phyloP scores from a whole-genome alignment of 192 early-diverging fungal species.

The Backusella luteola region DNA sequence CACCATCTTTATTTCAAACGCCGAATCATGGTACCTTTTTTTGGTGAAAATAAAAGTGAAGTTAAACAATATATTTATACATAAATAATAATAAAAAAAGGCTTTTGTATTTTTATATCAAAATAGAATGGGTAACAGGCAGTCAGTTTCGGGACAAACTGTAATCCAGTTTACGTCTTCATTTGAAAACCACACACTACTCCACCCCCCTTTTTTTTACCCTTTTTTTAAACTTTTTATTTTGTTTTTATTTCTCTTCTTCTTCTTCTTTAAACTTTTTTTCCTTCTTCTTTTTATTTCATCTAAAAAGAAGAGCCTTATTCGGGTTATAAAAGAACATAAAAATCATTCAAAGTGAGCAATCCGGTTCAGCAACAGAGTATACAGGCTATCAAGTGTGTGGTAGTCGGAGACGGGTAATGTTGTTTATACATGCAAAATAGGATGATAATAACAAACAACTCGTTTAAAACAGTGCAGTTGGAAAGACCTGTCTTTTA shows the following conservation, averaged over 20 bases:
- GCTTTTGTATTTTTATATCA: background rate
- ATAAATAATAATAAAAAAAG: too few relatives aligned
- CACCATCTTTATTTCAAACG: background rate
- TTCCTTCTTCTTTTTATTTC: background rate
- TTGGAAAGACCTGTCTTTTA: constrained; percentile 94
- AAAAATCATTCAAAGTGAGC: background rate
- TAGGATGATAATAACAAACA: background rate
- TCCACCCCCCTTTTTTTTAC: background rate
- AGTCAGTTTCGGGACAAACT: background rate
- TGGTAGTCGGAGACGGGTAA: constrained; percentile 37
- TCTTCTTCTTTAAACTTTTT: background rate
- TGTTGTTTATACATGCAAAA: background rate
- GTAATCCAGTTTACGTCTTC: background rate
- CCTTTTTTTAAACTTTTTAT: constrained; percentile 2
- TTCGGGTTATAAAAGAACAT: background rate
- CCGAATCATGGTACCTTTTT: background rate
- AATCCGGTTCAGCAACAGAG: constrained; percentile 9
- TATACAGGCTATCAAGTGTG: constrained; percentile 37
- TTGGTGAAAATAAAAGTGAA: background rate
- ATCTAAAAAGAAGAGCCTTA: too few relatives aligned
- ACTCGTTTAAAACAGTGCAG: constrained; percentile 58
- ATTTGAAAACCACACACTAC: background rate
- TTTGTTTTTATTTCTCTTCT: background rate
- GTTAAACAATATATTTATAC: too few relatives aligned
- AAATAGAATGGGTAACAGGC: background rate